Evolutionary conservation across 2,329 filamentous ascomycete genomes (phyloP).

Genomic region (Atkinsonella texensis): DNA sequence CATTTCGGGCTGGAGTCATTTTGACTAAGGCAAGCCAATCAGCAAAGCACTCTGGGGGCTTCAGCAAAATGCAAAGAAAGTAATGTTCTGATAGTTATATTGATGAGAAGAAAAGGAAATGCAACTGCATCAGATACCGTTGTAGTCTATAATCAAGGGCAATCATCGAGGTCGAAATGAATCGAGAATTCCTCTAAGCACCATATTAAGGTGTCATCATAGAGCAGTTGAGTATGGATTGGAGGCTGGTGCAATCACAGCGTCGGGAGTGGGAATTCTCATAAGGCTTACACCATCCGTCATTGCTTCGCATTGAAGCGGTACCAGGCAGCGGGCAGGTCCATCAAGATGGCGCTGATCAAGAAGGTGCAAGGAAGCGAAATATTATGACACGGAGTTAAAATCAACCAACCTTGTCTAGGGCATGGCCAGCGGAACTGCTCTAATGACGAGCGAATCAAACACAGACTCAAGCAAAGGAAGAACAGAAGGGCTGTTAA

Average conservation of each 20-base stretch:
- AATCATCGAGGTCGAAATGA: slow-evolving; percentile 49
- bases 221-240: slow-evolving; percentile 13
- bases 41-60: background rate
- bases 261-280: background rate
- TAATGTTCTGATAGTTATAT: background rate
- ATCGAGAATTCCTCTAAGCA: slow-evolving; percentile 43
- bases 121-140: slow-evolving; percentile 75
- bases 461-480: background rate
- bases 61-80: background rate
- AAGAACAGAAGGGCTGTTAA: background rate
- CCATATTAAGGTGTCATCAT: slow-evolving; percentile 50
- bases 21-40: slow-evolving; percentile 23
- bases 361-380: background rate
- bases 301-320: no score
- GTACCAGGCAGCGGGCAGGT: background rate
- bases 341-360: background rate
- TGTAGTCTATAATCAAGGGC: slow-evolving; percentile 74
- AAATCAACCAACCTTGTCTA: slow-evolving; percentile 17
- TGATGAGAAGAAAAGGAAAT: slow-evolving; percentile 10
- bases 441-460: background rate
- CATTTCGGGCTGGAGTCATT: slow-evolving; percentile 34
- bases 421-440: slow-evolving; percentile 17
- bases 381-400: background rate
- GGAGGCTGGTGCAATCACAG: background rate
- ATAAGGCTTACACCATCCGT: background rate